phyloP scores from a whole-genome alignment of 495 filamentous ascomycete genomes.

The Pseudoneurospora amorphoporcata region DNA sequence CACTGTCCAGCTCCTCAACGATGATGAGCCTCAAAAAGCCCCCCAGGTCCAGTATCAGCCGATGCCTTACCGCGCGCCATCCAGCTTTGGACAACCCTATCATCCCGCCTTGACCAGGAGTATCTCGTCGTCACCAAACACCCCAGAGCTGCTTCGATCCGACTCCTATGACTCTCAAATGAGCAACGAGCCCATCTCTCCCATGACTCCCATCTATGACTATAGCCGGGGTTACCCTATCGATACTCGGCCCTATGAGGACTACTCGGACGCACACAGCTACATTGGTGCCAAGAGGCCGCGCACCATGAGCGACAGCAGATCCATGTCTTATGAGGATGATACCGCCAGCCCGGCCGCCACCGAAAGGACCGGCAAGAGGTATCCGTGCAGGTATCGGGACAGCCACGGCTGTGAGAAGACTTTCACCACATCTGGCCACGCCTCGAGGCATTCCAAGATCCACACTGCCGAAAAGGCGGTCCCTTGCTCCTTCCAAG shows the following conservation, averaged over 20 bases:
- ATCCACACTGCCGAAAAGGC: conserved; percentile 96
- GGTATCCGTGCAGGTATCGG: conserved; percentile 55
- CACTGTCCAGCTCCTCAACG: conserved; percentile 44
- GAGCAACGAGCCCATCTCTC: conserved; percentile 36
- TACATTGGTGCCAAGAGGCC: conserved; percentile 25
- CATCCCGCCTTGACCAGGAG: conserved; percentile 13
- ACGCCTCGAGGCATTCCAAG: conserved; percentile 91
- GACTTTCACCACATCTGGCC: conserved; percentile 91
- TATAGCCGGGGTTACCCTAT: conserved; percentile 23
- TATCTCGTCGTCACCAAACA: conserved; percentile 30
- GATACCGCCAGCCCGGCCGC: conserved; percentile 29
- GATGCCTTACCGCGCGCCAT: conserved; percentile 3
- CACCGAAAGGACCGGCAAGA: conserved; percentile 40
- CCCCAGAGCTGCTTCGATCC: conserved; percentile 40
- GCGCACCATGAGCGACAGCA: conserved; percentile 17
- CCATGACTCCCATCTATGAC: conserved; percentile 33
- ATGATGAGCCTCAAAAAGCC: conserved; percentile 22
- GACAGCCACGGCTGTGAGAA: conserved; percentile 61
- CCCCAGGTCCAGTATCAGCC: conserved; percentile 1
- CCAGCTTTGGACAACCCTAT: neutral
- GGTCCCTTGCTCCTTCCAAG: conserved; percentile 65
- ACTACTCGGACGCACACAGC: conserved; percentile 22
- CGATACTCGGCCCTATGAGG: conserved; percentile 21
- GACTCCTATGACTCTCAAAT: conserved; percentile 46
- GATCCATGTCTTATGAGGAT: conserved; percentile 25